Evolutionary conservation across 73 alveolate species (phyloP).

Genomic region (Paramecium tetraurelia): DNA sequence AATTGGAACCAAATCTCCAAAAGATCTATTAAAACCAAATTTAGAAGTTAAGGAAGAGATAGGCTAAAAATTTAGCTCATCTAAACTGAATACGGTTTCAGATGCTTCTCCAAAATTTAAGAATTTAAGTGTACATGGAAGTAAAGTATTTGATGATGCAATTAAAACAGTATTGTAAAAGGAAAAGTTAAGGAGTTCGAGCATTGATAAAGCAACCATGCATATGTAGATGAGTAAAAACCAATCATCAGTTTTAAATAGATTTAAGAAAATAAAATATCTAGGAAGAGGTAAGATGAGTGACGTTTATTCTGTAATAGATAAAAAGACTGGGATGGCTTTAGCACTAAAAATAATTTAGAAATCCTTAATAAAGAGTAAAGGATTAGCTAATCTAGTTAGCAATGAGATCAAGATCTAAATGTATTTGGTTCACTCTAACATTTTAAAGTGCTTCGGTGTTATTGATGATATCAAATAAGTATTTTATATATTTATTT

Average conservation of each 20-base stretch:
- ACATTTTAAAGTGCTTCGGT: not conserved
- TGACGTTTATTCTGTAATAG: conserved; percentile 28
- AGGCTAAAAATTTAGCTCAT: not conserved
- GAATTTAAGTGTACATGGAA: not conserved
- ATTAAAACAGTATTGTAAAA: not conserved
- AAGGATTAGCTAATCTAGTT: not conserved
- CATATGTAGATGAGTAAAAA: not conserved
- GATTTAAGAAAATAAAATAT: conserved; percentile 31
- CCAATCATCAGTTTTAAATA: not conserved
- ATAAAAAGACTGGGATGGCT: not conserved
- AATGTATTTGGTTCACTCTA: not conserved
- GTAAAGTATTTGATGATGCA: not conserved
- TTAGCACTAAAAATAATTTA: not conserved
- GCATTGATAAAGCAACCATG: not conserved
- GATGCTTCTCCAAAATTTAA: not conserved
- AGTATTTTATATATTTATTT: not conserved
- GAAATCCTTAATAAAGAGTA: conserved; percentile 12
- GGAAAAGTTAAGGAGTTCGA: not conserved
- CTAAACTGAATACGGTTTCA: not conserved
- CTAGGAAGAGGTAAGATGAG: conserved; percentile 32
- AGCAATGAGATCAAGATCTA: not conserved
- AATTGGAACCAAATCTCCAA: not conserved
- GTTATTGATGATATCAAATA: not conserved
- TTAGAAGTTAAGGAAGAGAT: not conserved
- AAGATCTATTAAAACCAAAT: not conserved